Percentiles rank a stretch among this genome's conserved stretches.
Conservation (phyloP, 2,329 filamentous ascomycete genomes). For the Thyridium curvatum region DNA sequence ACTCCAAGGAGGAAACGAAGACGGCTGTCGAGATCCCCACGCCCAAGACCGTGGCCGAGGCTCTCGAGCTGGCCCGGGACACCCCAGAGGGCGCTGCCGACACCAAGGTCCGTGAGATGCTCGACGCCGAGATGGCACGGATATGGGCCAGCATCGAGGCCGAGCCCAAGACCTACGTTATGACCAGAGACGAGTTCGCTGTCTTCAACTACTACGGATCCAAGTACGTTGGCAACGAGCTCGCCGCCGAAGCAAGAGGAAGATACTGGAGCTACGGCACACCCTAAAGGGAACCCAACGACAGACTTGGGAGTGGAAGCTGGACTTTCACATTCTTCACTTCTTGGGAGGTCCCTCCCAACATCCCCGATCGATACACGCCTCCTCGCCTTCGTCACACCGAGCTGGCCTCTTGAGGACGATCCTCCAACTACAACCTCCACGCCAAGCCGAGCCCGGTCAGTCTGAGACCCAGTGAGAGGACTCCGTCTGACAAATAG, state of each 20-base stretch:
- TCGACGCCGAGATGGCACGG: constrained; percentile 56
- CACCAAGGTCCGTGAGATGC: constrained; percentile 53
- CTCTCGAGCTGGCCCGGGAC: constrained; percentile 71
- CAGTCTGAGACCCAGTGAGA: too few relatives aligned
- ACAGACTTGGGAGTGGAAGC: constrained; percentile 2
- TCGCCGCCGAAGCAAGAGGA: constrained; percentile 40
- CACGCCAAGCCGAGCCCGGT: too few relatives aligned
- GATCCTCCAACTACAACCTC: too few relatives aligned
- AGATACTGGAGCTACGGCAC: constrained; percentile 39
- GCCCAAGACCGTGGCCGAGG: constrained; percentile 46
- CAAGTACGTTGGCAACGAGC: constrained; percentile 50
- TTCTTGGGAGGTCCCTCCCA: background rate
- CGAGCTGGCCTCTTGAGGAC: too few relatives aligned
- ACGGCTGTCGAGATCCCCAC: too few relatives aligned
- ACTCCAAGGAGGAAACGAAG: too few relatives aligned
- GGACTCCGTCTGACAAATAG: too few relatives aligned
- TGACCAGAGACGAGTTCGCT: constrained; percentile 72
- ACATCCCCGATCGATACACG: too few relatives aligned
- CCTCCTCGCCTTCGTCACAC: too few relatives aligned
- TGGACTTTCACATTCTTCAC: background rate
- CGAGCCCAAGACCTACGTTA: constrained; percentile 63
- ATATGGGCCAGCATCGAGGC: constrained; percentile 64
- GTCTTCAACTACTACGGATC: constrained; percentile 80
- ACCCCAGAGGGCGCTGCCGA: constrained; percentile 61
- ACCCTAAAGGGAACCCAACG: constrained; percentile 20